These are phyloP conservation scores for Dentipellis sp. DNA, from an alignment of 768 basidiomycete species.

Conservation along the genomic window DNA sequence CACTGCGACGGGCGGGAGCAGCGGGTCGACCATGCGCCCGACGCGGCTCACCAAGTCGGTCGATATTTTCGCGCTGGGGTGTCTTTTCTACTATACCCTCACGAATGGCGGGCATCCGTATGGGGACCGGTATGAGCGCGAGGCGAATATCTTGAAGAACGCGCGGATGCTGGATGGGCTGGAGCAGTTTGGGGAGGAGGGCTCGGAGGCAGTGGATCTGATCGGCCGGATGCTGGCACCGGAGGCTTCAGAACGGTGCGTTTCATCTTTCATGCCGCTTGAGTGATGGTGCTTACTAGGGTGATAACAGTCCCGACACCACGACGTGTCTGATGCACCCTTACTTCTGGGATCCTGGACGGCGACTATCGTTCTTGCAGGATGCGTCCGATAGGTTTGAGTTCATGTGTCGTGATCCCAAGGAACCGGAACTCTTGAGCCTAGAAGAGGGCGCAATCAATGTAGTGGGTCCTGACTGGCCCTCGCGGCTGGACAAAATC, in stretches of 20 bases:
- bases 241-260: conserved; percentile 65
- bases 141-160: conserved; percentile 87
- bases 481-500: conserved; percentile 70
- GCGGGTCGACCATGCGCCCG: conserved; percentile 32
- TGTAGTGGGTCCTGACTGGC: conserved; percentile 91
- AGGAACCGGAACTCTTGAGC: conserved; percentile 60
- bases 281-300: not conserved
- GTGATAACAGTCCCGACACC: conserved; percentile 66
- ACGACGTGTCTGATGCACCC: conserved; percentile 84
- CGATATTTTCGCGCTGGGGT: conserved; percentile 94
- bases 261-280: not conserved
- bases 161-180: conserved; percentile 60
- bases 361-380: conserved; percentile 87
- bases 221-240: conserved; percentile 72
- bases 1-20: conserved; percentile 31
- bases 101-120: conserved; percentile 90
- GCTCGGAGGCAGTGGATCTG: conserved; percentile 80
- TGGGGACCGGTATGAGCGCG: conserved; percentile 88
- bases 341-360: conserved; percentile 90
- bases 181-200: conserved; percentile 85
- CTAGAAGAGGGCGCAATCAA: conserved; percentile 62
- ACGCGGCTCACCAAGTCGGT: conserved; percentile 82
- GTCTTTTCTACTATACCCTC: conserved; percentile 88
- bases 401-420: conserved; percentile 92
- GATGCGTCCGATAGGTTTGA: conserved; percentile 97